Evolutionary conservation across 169 alveolate species (phyloP), one percentile per base, ranked within the genome.

Genomic region (Amoebophrya sp.): DNA sequence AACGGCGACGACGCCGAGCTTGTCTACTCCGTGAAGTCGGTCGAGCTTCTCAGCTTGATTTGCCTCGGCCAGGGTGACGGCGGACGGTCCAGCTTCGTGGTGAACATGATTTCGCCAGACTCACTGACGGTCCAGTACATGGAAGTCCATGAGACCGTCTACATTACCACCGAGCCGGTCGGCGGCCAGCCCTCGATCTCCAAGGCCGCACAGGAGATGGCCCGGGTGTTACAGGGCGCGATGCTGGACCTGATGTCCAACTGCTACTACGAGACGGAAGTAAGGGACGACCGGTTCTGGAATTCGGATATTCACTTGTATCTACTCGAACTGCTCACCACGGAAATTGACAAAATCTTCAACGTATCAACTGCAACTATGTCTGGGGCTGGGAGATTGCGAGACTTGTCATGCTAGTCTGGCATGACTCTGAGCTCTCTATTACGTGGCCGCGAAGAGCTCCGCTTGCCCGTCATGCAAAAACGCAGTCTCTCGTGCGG

Each of bases 221-320:
- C 35, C 38, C 12, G 83, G 29, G 32, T 66, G 83, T 1, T 66
- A 25, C 83, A 66, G 35, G 83, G 83, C 35, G 83, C 83, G 39
- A 66, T 66, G 83, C 83, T 66, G 29, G 83, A 66, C 83, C 83
- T 66, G 39, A 0, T 66, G 83, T 25, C 29, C 10, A 25, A 25
- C 83, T 66, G 83, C 83, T 66, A 66, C 83, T 66, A 66, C 83
- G 83, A 66, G 83, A 66, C 83, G 10, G 83, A 66, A 2, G 39
- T 66, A 3, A 7, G 35, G 83, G 83, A 66, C 83, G 83, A 66
- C 32, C 83, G 83, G 83, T 66, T 12, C 83, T 66, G 83, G 83
- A 66, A 66, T 25, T 7, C 32, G 2, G 83, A 66, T 25, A n/a
- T n/a, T n/a, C n/a, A n/a, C n/a, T 47, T 47, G 29, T 47, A 47